Evolutionary conservation across 805 yeast genomes (phyloP).

Genomic region (Yamadazyma insecticola): DNA sequence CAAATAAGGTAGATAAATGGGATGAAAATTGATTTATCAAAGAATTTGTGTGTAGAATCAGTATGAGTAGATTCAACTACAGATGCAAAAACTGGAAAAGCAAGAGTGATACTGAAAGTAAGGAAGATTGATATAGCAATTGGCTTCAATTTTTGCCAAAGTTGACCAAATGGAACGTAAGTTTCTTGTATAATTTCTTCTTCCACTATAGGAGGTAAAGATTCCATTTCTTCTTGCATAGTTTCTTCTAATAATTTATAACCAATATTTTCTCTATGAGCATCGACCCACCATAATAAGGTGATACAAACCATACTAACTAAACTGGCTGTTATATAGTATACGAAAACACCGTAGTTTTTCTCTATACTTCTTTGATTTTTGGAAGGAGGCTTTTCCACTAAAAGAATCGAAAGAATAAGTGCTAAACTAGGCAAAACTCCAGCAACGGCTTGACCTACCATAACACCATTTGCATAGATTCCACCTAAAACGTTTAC

Average conservation of each 20-base stretch:
- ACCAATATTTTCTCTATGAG: slow-evolving; percentile 19
- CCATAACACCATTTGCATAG: slow-evolving; percentile 86
- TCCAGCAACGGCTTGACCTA: slow-evolving; percentile 94
- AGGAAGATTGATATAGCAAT: slow-evolving; percentile 68
- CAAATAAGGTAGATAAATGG: slow-evolving; percentile 81
- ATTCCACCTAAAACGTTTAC: slow-evolving; percentile 72
- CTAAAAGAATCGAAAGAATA: slow-evolving; percentile 47
- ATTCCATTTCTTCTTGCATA: slow-evolving; percentile 1
- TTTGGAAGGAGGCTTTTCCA: slow-evolving; percentile 21
- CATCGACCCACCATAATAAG: slow-evolving; percentile 31
- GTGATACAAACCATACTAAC: slow-evolving; percentile 40
- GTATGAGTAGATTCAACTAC: slow-evolving; percentile 48
- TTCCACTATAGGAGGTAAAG: neutral
- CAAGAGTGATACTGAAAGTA: slow-evolving; percentile 68
- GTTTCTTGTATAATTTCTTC: slow-evolving; percentile 10
- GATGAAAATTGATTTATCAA: slow-evolving; percentile 45
- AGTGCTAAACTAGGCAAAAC: slow-evolving; percentile 79
- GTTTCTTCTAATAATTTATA: slow-evolving; percentile 13
- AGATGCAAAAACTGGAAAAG: slow-evolving; percentile 90
- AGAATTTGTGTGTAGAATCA: slow-evolving; percentile 32
- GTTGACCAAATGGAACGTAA: slow-evolving; percentile 50
- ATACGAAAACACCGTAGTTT: slow-evolving; percentile 39
- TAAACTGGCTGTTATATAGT: slow-evolving; percentile 49
- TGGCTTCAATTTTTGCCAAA: slow-evolving; percentile 59
- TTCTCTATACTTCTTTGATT: slow-evolving; percentile 20